phyloP scores from a whole-genome alignment of 2,329 filamentous ascomycete species.

The Zymoseptoria ardabiliae region DNA sequence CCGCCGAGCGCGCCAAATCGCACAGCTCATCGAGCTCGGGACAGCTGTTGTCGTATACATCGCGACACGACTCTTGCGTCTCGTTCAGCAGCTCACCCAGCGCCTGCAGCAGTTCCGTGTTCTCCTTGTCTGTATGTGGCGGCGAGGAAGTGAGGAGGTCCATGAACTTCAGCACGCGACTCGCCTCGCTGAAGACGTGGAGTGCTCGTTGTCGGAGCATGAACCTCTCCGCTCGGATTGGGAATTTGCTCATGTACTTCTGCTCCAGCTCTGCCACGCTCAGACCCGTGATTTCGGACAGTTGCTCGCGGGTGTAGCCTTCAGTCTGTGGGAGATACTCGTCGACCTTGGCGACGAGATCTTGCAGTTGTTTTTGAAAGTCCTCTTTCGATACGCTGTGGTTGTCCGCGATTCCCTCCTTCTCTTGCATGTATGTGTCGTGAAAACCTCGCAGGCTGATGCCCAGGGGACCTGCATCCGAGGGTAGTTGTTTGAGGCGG shows the following conservation, averaged over 20 bases:
- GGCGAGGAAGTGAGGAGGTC: slow-evolving; percentile 53
- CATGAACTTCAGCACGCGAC: slow-evolving; percentile 78
- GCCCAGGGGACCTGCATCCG: slow-evolving; percentile 74
- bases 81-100: slow-evolving; percentile 82
- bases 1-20: slow-evolving; percentile 65
- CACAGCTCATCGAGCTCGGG: slow-evolving; percentile 89
- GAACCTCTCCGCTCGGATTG: slow-evolving; percentile 80
- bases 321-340: slow-evolving; percentile 68
- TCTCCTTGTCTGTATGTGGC: slow-evolving; percentile 42
- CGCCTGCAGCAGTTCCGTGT: slow-evolving; percentile 59
- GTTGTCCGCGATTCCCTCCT: slow-evolving; percentile 41
- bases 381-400: slow-evolving; percentile 39
- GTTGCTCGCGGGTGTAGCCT: slow-evolving; percentile 82
- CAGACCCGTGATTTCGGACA: slow-evolving; percentile 63
- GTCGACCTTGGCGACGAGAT: slow-evolving; percentile 62
- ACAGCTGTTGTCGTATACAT: slow-evolving; percentile 85
- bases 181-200: slow-evolving; percentile 85
- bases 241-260: slow-evolving; percentile 79
- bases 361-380: slow-evolving; percentile 58
- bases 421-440: slow-evolving; percentile 63
- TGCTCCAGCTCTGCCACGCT: slow-evolving; percentile 64
- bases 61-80: slow-evolving; percentile 80
- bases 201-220: slow-evolving; percentile 78
- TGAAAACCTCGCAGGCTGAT: slow-evolving; percentile 83
- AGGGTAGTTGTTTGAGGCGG: slow-evolving; percentile 56